A percentile compares a stretch with the other conserved stretches of the same genome.
Conservation (phyloP, 2,329 filamentous ascomycete genomes). For the Boeremia lycopersici region DNA sequence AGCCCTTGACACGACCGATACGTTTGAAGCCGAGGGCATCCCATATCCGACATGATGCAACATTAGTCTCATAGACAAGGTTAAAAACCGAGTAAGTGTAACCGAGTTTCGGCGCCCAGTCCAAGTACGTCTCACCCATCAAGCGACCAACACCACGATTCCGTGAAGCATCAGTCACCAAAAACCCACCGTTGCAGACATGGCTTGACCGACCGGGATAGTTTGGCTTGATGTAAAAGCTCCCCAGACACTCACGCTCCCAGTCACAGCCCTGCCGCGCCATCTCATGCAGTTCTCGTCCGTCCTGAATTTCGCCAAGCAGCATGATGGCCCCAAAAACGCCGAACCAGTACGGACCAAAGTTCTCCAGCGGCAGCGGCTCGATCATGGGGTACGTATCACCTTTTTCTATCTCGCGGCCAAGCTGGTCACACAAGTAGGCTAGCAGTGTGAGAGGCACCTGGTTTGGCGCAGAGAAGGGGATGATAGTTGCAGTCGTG, state of each 20-base stretch:
- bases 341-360: conserved; percentile 87
- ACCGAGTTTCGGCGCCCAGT: conserved; percentile 64
- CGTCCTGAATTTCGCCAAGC: conserved; percentile 68
- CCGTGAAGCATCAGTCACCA: conserved; percentile 55
- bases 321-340: conserved; percentile 90
- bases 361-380: conserved; percentile 73
- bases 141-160: conserved; percentile 58
- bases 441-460: conserved; percentile 76
- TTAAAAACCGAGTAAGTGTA: conserved; percentile 96
- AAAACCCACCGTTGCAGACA: conserved; percentile 71
- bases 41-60: conserved; percentile 89
- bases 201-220: conserved; percentile 91
- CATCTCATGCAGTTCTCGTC: conserved; percentile 58
- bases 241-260: conserved; percentile 81
- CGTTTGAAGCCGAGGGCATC: conserved; percentile 91
- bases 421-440: conserved; percentile 83
- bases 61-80: conserved; percentile 91
- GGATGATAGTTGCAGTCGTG: conserved; percentile 82
- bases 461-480: conserved; percentile 76
- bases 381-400: conserved; percentile 92
- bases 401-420: conserved; percentile 88
- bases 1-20: conserved; percentile 74
- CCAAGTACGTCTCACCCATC: conserved; percentile 59
- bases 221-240: conserved; percentile 94
- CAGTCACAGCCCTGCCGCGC: conserved; percentile 65